Conservation (phyloP, 1,284 basidiomycete species). For the Boletus semigastroideus region DNA sequence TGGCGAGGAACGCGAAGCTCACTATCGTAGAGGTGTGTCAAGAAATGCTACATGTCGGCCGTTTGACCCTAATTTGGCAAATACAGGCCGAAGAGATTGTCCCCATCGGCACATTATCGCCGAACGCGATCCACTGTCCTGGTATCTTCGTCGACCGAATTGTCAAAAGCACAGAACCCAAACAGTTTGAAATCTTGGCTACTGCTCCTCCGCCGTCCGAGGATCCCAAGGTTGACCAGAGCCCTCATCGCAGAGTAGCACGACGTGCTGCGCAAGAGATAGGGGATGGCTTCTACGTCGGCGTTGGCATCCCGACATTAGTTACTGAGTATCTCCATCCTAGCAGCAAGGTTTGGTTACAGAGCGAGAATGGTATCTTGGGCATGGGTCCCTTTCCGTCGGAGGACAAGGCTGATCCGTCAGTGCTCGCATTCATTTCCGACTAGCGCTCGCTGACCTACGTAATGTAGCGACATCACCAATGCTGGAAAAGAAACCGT, state of each 20-base stretch:
- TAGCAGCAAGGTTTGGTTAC: conserved; percentile 82
- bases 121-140: conserved; percentile 82
- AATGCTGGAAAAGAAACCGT: conserved; percentile 96
- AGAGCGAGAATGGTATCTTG: conserved; percentile 92
- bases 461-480: conserved; percentile 69
- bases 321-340: conserved; percentile 79
- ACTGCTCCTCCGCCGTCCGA: conserved; percentile 49
- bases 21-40: conserved; percentile 81
- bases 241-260: conserved; percentile 75
- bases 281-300: conserved; percentile 83
- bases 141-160: conserved; percentile 86
- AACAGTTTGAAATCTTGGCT: conserved; percentile 76
- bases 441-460: background rate
- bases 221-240: conserved; percentile 47
- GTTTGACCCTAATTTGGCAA: background rate
- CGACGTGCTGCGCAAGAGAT: conserved; percentile 85
- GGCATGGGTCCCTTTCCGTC: conserved; percentile 94
- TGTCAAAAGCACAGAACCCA: conserved; percentile 72
- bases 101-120: conserved; percentile 78
- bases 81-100: conserved; percentile 90
- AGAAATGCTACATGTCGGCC: background rate
- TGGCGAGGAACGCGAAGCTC: conserved; percentile 85
- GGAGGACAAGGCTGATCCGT: conserved; percentile 81
- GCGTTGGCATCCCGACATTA: conserved; percentile 87
- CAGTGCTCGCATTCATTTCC: conserved; percentile 33